Evolutionary conservation across 1,139 yeast species (phyloP).

Genomic region (Hemisphaericaspora xylofermentans): DNA sequence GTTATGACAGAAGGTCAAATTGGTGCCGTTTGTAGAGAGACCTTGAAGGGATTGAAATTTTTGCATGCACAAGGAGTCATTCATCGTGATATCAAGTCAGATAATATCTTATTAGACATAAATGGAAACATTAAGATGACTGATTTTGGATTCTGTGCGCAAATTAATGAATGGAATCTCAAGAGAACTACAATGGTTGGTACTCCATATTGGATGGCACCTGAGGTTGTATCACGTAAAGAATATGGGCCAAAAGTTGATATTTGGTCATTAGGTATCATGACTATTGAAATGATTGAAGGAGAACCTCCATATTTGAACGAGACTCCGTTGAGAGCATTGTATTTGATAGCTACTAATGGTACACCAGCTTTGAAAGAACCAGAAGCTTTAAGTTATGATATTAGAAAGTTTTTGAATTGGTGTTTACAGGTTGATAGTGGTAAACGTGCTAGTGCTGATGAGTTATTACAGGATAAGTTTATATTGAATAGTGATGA

Average conservation of each 20-base stretch:
- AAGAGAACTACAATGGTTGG: slow-evolving; percentile 98
- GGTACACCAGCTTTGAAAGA: slow-evolving; percentile 94
- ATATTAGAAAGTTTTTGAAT: slow-evolving; percentile 66
- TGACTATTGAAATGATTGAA: slow-evolving; percentile 98
- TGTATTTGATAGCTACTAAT: slow-evolving; percentile 89
- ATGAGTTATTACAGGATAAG: slow-evolving; percentile 66
- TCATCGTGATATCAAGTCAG: slow-evolving; percentile 95
- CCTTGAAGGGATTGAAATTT: slow-evolving; percentile 80
- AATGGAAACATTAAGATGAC: slow-evolving; percentile 89
- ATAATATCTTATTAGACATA: slow-evolving; percentile 78
- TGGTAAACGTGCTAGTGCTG: slow-evolving; percentile 79
- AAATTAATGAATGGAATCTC: slow-evolving; percentile 78
- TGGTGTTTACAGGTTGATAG: slow-evolving; percentile 85
- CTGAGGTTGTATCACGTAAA: slow-evolving; percentile 91
- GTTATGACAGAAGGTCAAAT: slow-evolving; percentile 98
- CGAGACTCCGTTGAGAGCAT: slow-evolving; percentile 90
- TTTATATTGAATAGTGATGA: slow-evolving; percentile 75
- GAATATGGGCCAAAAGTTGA: slow-evolving; percentile 98
- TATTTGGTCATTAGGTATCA: slow-evolving; percentile 95
- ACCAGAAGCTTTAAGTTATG: slow-evolving; percentile 72
- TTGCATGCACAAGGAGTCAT: slow-evolving; percentile 92
- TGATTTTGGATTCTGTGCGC: slow-evolving; percentile 93
- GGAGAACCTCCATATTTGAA: slow-evolving; percentile 98
- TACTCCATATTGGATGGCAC: slow-evolving; percentile 99
- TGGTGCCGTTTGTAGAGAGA: slow-evolving; percentile 93